These are phyloP conservation scores for Boletus vermiculosoides DNA, from an alignment of 768 basidiomycete species.

Conservation along the genomic window DNA sequence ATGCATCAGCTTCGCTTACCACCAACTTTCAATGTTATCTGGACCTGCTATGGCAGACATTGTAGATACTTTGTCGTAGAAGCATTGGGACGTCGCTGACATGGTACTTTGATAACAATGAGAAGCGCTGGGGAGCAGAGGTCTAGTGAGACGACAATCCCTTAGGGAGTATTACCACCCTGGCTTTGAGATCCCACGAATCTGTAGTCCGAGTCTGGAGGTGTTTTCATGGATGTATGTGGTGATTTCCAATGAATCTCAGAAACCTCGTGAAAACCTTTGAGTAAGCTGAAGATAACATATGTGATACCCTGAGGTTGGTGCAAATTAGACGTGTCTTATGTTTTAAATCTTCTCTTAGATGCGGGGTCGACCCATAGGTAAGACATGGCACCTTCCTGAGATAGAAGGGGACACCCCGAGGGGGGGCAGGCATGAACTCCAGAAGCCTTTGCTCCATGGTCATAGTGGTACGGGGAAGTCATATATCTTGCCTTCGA, in stretches of 20 bases:
- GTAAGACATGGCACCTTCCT: not conserved
- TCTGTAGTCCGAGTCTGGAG: not conserved
- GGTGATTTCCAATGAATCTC: not conserved
- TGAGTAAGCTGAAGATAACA: not conserved
- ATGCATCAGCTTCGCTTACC: not conserved
- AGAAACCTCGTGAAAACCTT: not conserved
- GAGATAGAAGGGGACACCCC: not conserved
- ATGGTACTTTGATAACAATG: not conserved
- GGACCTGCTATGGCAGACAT: not conserved
- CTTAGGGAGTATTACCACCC: not conserved
- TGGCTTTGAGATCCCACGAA: not conserved
- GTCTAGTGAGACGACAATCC: not conserved
- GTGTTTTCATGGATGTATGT: too few relatives aligned
- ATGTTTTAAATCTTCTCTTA: not conserved
- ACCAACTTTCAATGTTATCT: not conserved
- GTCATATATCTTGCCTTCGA: slow-evolving; percentile 65
- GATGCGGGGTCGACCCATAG: not conserved
- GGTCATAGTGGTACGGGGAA: not conserved
- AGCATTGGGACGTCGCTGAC: not conserved
- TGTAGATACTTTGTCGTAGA: not conserved
- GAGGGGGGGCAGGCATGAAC: not conserved
- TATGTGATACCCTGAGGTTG: not conserved
- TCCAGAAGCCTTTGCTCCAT: not conserved
- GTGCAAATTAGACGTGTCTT: not conserved
- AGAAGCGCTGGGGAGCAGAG: not conserved